Evolutionary conservation across 129 eudicot genomes (phyloP).

Genomic region (Flaveria robusta): DNA sequence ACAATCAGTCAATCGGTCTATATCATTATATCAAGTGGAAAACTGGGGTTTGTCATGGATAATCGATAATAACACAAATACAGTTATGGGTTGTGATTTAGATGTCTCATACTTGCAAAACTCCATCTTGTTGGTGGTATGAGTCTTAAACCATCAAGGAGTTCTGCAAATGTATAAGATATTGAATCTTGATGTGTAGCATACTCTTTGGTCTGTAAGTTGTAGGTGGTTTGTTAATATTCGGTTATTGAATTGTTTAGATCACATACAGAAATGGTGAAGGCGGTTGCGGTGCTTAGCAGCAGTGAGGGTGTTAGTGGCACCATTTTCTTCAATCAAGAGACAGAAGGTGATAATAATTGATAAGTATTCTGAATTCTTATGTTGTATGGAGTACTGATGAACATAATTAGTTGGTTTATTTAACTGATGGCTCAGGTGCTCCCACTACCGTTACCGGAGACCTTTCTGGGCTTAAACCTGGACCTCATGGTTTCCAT

Average conservation of each 20-base stretch:
- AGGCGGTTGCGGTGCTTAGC: slow-evolving; percentile 87
- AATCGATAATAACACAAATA: not conserved
- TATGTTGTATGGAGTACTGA: not conserved
- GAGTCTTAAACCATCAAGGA: not conserved
- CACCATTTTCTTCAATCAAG: slow-evolving; percentile 73
- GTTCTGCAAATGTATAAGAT: not conserved
- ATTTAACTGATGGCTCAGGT: slow-evolving; percentile 43
- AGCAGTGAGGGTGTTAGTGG: slow-evolving; percentile 95
- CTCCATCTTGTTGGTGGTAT: slow-evolving; percentile 3
- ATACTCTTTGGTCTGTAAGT: slow-evolving; percentile 21
- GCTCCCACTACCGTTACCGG: slow-evolving; percentile 82
- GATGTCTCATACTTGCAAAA: slow-evolving; percentile 19
- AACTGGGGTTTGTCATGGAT: not conserved
- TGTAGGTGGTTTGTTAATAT: slow-evolving; percentile 16
- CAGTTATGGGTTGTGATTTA: not conserved
- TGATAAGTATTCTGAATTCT: not conserved
- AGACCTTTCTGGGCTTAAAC: slow-evolving; percentile 71
- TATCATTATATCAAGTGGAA: slow-evolving; percentile 7
- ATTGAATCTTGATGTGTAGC: slow-evolving; percentile 2
- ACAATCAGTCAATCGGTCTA: not conserved
- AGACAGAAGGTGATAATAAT: slow-evolving; percentile 64
- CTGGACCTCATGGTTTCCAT: slow-evolving; percentile 96
- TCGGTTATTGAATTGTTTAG: slow-evolving; percentile 44
- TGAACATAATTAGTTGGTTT: not conserved
- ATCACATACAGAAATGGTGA: slow-evolving; percentile 87